phyloP scores from a whole-genome alignment of 2,329 filamentous ascomycete genomes.

The Apiospora aurea region DNA sequence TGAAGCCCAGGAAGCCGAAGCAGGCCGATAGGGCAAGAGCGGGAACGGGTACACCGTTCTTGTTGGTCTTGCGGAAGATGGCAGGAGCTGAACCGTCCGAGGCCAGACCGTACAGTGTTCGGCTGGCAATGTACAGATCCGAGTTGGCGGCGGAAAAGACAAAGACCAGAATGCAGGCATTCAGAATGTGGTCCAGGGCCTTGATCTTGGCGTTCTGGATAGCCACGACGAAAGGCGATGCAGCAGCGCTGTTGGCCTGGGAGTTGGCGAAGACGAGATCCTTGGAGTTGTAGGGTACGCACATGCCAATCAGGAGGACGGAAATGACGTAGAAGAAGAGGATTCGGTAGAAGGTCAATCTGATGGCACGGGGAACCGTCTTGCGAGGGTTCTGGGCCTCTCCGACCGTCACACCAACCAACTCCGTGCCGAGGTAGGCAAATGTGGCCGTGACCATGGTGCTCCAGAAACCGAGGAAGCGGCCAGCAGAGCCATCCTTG shows the following conservation, averaged over 20 bases:
- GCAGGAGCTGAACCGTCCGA: constrained; percentile 74
- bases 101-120: constrained; percentile 76
- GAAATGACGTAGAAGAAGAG: constrained; percentile 80
- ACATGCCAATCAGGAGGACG: constrained; percentile 78
- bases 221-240: constrained; percentile 79
- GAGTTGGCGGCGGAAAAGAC: constrained; percentile 81
- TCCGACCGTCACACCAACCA: constrained; percentile 80
- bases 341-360: constrained; percentile 83
- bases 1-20: constrained; percentile 73
- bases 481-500: constrained; percentile 51
- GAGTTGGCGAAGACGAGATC: constrained; percentile 65
- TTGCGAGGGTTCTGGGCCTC: constrained; percentile 82
- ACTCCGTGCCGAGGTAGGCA: constrained; percentile 78
- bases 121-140: constrained; percentile 77
- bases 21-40: constrained; percentile 66
- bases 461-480: constrained; percentile 71
- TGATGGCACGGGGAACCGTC: constrained; percentile 79
- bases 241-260: constrained; percentile 59
- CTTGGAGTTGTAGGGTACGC: constrained; percentile 73
- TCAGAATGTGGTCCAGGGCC: constrained; percentile 71
- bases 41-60: constrained; percentile 73
- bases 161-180: constrained; percentile 77
- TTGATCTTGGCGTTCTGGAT: constrained; percentile 70
- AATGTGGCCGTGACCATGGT: constrained; percentile 80
- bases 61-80: constrained; percentile 76